Conservation (phyloP, 352 stramenopile species). For the Phytophthora citrophthora region DNA sequence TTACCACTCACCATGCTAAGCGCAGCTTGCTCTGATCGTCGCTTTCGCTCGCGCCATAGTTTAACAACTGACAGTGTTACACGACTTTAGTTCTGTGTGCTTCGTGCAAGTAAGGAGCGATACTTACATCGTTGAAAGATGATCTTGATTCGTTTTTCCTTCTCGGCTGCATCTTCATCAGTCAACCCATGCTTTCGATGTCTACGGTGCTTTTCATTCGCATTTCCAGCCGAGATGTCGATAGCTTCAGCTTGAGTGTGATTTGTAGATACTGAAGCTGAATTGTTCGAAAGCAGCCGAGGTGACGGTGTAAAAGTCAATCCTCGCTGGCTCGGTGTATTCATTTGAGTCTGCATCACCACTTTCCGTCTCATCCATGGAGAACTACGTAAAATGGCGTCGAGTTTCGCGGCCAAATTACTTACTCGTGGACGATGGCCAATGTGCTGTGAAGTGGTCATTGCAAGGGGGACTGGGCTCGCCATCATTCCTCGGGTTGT, state of each 20-base stretch:
- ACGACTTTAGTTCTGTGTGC: not conserved
- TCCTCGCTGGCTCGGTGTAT: slow-evolving; percentile 14
- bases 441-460: slow-evolving; percentile 26
- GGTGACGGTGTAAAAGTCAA: slow-evolving; percentile 19
- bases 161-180: slow-evolving; percentile 8
- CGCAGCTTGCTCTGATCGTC: slow-evolving; percentile 49
- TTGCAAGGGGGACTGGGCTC: not conserved
- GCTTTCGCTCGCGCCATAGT: slow-evolving; percentile 66
- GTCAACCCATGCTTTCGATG: slow-evolving; percentile 15
- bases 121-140: slow-evolving; percentile 65
- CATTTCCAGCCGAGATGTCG: slow-evolving; percentile 4
- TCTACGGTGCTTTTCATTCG: slow-evolving; percentile 14
- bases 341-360: slow-evolving; percentile 51
- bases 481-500: not conserved
- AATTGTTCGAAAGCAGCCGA: slow-evolving; percentile 7
- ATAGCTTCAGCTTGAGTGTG: slow-evolving; percentile 13
- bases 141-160: slow-evolving; percentile 46
- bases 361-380: slow-evolving; percentile 65
- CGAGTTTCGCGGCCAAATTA: slow-evolving; percentile 65
- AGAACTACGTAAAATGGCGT: slow-evolving; percentile 63
- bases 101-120: not conserved
- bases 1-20: slow-evolving; percentile 59
- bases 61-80: slow-evolving; percentile 49
- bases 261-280: slow-evolving; percentile 3
- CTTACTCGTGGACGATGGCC: slow-evolving; percentile 32